A percentile compares a stretch with the other conserved stretches of the same genome.
These are phyloP conservation scores for Colletotrichum lini DNA, from an alignment of 2,329 filamentous ascomycete species.

Conservation along the genomic window DNA sequence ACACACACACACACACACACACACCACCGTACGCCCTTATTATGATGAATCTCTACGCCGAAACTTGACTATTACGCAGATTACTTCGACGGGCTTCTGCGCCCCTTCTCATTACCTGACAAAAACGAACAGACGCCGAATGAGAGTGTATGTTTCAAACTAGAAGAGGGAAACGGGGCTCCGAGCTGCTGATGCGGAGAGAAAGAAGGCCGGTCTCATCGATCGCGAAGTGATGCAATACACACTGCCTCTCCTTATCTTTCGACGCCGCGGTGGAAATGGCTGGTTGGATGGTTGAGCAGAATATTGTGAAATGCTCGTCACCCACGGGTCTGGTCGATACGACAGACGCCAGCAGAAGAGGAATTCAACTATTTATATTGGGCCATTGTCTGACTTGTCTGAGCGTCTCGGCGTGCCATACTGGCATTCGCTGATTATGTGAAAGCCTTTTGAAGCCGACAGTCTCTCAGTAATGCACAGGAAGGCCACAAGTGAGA, in stretches of 20 bases:
- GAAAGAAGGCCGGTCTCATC: constrained; percentile 16
- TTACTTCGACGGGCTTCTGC: constrained; percentile 1
- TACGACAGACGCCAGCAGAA: constrained; percentile 38
- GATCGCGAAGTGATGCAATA: constrained; percentile 19
- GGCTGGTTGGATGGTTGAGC: constrained; percentile 53
- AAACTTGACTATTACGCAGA: not conserved
- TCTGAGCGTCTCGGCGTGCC: not conserved
- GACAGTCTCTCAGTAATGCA: too few relatives aligned
- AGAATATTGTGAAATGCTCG: constrained; percentile 77
- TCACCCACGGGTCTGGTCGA: constrained; percentile 28
- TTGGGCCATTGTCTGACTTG: not conserved
- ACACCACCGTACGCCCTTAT: too few relatives aligned
- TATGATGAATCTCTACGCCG: not conserved
- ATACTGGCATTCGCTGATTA: not conserved
- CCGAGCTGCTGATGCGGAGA: constrained; percentile 41
- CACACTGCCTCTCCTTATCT: constrained; percentile 10
- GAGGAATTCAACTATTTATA: constrained; percentile 15
- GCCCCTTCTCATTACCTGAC: constrained; percentile 19
- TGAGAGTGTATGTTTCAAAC: constrained; percentile 36
- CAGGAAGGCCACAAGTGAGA: not conserved
- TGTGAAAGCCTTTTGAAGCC: not conserved
- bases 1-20: too few relatives aligned
- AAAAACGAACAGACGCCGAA: constrained; percentile 40
- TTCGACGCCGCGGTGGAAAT: constrained; percentile 27
- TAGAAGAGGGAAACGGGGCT: constrained; percentile 3